Conservation (phyloP, 2,329 filamentous ascomycete genomes). For the Hypoxylon sp. region DNA sequence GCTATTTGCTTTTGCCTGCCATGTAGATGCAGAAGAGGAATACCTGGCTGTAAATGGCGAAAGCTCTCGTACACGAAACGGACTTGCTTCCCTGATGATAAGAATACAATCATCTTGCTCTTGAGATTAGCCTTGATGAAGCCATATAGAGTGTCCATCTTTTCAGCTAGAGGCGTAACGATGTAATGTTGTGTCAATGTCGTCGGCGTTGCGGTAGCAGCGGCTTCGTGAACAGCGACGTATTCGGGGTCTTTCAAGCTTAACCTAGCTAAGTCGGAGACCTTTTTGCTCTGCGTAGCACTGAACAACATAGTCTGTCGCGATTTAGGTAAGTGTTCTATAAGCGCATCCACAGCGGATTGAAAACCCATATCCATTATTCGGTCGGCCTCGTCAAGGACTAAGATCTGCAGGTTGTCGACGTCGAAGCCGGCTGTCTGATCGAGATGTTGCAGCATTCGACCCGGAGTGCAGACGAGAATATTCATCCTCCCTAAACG, state of each 20-base stretch:
- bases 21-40: constrained; percentile 91
- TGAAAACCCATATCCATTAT: constrained; percentile 99
- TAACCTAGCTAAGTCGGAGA: constrained; percentile 90
- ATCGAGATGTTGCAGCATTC: constrained; percentile 95
- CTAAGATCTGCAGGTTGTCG: constrained; percentile 91
- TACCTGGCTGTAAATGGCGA: constrained; percentile 92
- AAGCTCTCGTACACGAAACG: constrained; percentile 96
- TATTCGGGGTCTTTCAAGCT: constrained; percentile 94
- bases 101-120: constrained; percentile 93
- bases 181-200: constrained; percentile 93
- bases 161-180: constrained; percentile 85
- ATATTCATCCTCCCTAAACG: constrained; percentile 95
- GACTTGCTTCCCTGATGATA: constrained; percentile 96
- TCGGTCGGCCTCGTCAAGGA: constrained; percentile 94
- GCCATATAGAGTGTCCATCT: constrained; percentile 91
- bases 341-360: constrained; percentile 87
- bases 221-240: constrained; percentile 90
- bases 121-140: constrained; percentile 94
- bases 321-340: constrained; percentile 88
- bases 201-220: constrained; percentile 83
- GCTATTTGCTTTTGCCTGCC: constrained; percentile 94
- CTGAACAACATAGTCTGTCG: constrained; percentile 96
- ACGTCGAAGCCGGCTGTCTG: constrained; percentile 93
- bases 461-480: constrained; percentile 92
- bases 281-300: constrained; percentile 94